phyloP scores from a whole-genome alignment of 257 asterid species.

The Solanum virginianum region DNA sequence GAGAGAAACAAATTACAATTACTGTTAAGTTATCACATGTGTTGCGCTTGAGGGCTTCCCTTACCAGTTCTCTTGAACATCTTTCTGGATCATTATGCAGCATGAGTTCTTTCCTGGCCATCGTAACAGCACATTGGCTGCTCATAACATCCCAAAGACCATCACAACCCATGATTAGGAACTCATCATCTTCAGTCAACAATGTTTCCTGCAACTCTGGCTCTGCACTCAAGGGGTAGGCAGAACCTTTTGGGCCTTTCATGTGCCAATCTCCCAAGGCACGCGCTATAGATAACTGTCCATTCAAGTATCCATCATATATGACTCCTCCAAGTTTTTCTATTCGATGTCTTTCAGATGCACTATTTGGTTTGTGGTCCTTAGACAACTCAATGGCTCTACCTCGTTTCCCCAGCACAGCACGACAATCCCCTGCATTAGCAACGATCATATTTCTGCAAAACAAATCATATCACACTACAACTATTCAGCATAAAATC shows the following conservation, averaged over 20 bases:
- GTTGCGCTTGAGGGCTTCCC: slow-evolving; percentile 78
- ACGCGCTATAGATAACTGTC: slow-evolving; percentile 81
- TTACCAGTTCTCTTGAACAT: slow-evolving; percentile 72
- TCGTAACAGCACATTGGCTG: slow-evolving; percentile 81
- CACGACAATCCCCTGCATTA: slow-evolving; percentile 93
- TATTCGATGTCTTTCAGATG: slow-evolving; percentile 56
- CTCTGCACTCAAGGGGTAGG: slow-evolving; percentile 71
- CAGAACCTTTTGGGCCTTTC: slow-evolving; percentile 73
- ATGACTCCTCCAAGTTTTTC: slow-evolving; percentile 84
- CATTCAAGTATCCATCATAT: slow-evolving; percentile 81
- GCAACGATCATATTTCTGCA: slow-evolving; percentile 74
- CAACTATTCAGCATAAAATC: not conserved
- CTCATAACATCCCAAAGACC: slow-evolving; percentile 98
- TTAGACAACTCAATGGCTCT: slow-evolving; percentile 74
- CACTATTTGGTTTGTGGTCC: slow-evolving; percentile 75
- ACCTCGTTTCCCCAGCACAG: slow-evolving; percentile 82
- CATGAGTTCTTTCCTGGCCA: slow-evolving; percentile 83
- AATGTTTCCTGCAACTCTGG: slow-evolving; percentile 69
- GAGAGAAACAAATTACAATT: slow-evolving; percentile 65
- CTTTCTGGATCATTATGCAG: slow-evolving; percentile 78
- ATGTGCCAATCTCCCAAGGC: slow-evolving; percentile 98
- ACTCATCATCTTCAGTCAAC: slow-evolving; percentile 79
- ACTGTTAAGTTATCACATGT: slow-evolving; percentile 80
- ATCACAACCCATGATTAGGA: slow-evolving; percentile 81
- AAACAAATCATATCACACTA: not conserved